Base-by-base conservation (phyloP, 805 yeast species). In the Candida chilensis region DNA sequence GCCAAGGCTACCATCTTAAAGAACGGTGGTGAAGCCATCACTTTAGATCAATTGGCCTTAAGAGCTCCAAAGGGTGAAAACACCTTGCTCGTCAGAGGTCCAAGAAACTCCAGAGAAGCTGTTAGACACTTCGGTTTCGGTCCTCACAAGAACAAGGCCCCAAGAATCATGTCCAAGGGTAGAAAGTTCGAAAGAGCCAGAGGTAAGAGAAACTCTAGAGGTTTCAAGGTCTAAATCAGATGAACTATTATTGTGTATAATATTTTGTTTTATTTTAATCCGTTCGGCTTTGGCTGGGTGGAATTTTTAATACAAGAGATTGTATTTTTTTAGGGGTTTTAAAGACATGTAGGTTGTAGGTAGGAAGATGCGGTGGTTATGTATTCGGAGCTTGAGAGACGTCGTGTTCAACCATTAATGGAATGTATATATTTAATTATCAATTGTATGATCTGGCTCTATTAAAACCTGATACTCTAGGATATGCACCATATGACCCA, bases 111-210 rank as follows among this genome's bases (percentile, higher is more conserved):
- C 69, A 86, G 99, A 78, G 96, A 92, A 77, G 96, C 97, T 58
- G 97, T 86, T 58, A 86, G 96, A 78, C 97, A 92, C 83, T 92
- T 92, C 65, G 99, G 99, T 69, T 64, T 90, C 69, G 99, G 99
- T 75, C 99, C 99, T 62, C 98, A 92, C 94, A 86, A 86, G 80
- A 72, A 77, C 74, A 92, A 92, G 86, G 97, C 97, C 60, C 99
- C 99, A 73, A 87, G 94, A 77, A 80, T 92, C 69, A 57, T 70
- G 60, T 90, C 97, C 44, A 87, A 75, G 68, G 99, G 99, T 69
- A 92, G 97, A 82, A 92, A 92, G 77, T 92, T 92, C 81, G 98
- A 92, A 81, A 87, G 92, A 74, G 99, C 96, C 60, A 92, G 99
- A 85, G 99, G 99, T 81, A 94, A 82, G 72, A 80, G 99, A 77